These are phyloP conservation scores for Nicotiana noctiflora DNA, from an alignment of 257 asterid species.

Conservation along the genomic window DNA sequence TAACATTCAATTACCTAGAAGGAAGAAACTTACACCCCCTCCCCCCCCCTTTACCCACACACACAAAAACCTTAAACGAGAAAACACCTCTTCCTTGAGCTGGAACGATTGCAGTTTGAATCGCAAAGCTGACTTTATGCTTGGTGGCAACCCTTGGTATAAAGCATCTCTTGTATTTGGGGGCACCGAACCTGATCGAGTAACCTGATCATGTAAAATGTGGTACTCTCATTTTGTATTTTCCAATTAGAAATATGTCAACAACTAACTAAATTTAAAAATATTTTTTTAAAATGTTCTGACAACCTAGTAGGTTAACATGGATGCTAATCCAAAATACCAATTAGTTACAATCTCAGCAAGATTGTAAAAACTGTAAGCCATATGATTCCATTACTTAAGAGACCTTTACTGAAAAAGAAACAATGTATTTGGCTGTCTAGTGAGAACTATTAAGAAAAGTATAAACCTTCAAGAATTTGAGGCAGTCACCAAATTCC, in stretches of 20 bases:
- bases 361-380: background rate
- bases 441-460: background rate
- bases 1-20: background rate
- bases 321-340: background rate
- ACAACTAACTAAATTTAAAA: background rate
- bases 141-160: constrained; percentile 82
- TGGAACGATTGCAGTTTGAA: constrained; percentile 64
- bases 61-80: background rate
- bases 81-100: constrained; percentile 62
- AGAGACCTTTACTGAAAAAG: background rate
- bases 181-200: constrained; percentile 78
- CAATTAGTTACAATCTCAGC: background rate
- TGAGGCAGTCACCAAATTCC: background rate
- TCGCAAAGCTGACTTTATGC: constrained; percentile 64
- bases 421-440: background rate
- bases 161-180: constrained; percentile 80
- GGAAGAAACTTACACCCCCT: background rate
- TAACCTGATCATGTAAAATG: constrained; percentile 47
- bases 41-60: too few relatives aligned
- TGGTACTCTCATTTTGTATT: background rate
- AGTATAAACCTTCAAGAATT: background rate
- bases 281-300: background rate
- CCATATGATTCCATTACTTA: background rate
- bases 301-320: background rate
- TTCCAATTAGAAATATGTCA: background rate